A percentile compares a stretch with the other conserved stretches of the same genome.
Conservation (phyloP, 2,329 filamentous ascomycete genomes). For the Neocatenulostroma microsporum region DNA sequence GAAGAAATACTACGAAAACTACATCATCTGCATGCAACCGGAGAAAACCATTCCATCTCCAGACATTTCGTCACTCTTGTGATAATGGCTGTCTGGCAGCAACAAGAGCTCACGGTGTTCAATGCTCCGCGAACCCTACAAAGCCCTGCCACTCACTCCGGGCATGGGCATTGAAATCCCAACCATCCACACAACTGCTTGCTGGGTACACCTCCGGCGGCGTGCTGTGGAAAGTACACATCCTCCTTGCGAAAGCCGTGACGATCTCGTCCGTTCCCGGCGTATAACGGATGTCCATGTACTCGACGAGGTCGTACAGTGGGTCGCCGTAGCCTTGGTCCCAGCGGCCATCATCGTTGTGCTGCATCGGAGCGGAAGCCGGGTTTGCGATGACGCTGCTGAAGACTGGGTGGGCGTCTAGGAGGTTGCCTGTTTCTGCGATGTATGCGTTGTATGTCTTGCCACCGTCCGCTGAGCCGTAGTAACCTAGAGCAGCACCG, state of each 20-base stretch:
- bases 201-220: too few relatives aligned
- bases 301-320: conserved; percentile 6
- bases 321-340: conserved; percentile 6
- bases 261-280: conserved; percentile 4
- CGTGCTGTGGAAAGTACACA: too few relatives aligned
- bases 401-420: background rate
- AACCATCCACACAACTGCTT: too few relatives aligned
- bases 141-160: too few relatives aligned
- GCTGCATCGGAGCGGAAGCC: conserved; percentile 5
- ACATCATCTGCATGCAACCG: too few relatives aligned
- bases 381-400: conserved; percentile 7
- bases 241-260: conserved; percentile 6
- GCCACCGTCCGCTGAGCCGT: conserved; percentile 6
- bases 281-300: conserved; percentile 3
- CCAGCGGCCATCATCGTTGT: conserved; percentile 3
- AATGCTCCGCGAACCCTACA: too few relatives aligned
- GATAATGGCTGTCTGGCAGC: too few relatives aligned
- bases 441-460: conserved; percentile 7
- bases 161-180: too few relatives aligned
- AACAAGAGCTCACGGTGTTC: too few relatives aligned
- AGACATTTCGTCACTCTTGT: too few relatives aligned
- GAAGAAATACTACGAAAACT: too few relatives aligned
- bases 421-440: conserved; percentile 4
- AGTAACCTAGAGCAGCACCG: conserved; percentile 4
- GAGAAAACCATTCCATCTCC: too few relatives aligned